A percentile compares a stretch with the other conserved stretches of the same genome.
These are phyloP conservation scores for Pilatotrama ljubarskyi DNA, from an alignment of 768 basidiomycete species.

Conservation along the genomic window DNA sequence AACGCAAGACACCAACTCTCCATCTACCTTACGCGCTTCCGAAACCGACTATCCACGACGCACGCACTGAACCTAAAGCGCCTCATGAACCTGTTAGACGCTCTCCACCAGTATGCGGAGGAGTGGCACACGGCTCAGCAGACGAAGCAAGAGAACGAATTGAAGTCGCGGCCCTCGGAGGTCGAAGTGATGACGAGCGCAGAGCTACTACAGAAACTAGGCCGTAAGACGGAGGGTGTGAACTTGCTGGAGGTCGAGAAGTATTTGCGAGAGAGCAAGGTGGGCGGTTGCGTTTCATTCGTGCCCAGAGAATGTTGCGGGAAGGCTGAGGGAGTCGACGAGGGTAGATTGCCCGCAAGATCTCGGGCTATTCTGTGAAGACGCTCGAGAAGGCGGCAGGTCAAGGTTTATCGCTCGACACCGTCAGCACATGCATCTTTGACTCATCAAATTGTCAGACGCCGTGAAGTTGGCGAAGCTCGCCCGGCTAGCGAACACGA, in stretches of 20 bases:
- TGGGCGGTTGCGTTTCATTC: conserved; percentile 25
- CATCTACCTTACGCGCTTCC: conserved; percentile 76
- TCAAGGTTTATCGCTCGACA: conserved; percentile 20
- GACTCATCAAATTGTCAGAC: conserved; percentile 15
- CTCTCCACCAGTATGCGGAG: conserved; percentile 57
- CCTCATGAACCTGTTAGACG: conserved; percentile 69
- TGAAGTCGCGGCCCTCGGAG: conserved; percentile 27
- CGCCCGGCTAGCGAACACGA: conserved; percentile 35
- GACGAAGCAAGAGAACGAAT: conserved; percentile 11
- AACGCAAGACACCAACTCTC: conserved; percentile 74
- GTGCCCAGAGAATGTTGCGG: too few relatives aligned
- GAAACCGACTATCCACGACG: conserved; percentile 64
- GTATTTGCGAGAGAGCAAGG: conserved; percentile 86
- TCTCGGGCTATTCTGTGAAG: conserved; percentile 73
- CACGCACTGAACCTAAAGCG: conserved; percentile 84
- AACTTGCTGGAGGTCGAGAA: conserved; percentile 81
- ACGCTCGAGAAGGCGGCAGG: conserved; percentile 29
- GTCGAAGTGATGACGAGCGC: conserved; percentile 69
- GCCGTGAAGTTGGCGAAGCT: conserved; percentile 29
- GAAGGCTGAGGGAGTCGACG: neutral
- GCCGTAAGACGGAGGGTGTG: conserved; percentile 67
- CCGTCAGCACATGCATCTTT: neutral
- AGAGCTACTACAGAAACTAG: conserved; percentile 64
- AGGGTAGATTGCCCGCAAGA: conserved; percentile 67
- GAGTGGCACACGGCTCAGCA: conserved; percentile 49